phyloP scores from a whole-genome alignment of 2,329 filamentous ascomycete genomes.

The Colletotrichum sublineola region DNA sequence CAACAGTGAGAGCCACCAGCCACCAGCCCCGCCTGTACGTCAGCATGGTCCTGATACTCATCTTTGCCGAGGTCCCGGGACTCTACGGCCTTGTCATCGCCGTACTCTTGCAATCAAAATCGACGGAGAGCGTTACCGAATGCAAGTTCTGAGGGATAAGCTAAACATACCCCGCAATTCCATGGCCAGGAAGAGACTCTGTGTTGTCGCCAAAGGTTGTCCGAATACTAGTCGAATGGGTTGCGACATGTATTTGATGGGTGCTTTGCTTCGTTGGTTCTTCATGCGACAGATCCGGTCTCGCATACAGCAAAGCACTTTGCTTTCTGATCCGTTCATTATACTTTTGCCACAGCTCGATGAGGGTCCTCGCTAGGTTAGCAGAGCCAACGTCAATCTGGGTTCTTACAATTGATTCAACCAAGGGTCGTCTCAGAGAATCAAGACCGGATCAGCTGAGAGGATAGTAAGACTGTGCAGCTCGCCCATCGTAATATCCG shows the following conservation, averaged over 20 bases:
- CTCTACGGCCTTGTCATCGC: constrained; percentile 63
- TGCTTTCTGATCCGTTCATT: not conserved
- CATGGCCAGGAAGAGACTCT: not conserved
- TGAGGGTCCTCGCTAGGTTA: not conserved
- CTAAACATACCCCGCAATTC: too few relatives aligned
- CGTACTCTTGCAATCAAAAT: constrained; percentile 61
- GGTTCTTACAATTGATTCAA: not conserved
- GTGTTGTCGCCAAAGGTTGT: not conserved
- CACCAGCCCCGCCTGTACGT: constrained; percentile 62
- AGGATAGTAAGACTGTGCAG: not conserved
- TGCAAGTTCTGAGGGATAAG: constrained; percentile 5
- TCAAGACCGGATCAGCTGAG: not conserved
- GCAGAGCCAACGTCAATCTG: not conserved
- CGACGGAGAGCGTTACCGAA: not conserved
- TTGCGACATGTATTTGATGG: not conserved
- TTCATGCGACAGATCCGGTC: not conserved
- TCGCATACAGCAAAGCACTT: not conserved
- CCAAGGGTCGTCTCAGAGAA: not conserved
- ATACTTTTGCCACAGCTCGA: not conserved
- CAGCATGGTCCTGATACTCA: constrained; percentile 63
- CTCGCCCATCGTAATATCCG: not conserved
- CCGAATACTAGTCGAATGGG: not conserved
- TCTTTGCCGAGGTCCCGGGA: constrained; percentile 61
- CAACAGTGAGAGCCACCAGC: constrained; percentile 58
- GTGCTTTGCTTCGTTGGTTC: not conserved